These are phyloP conservation scores for Rubroboletus pulcherrimus DNA, from an alignment of 768 basidiomycete genomes.

Conservation along the genomic window DNA sequence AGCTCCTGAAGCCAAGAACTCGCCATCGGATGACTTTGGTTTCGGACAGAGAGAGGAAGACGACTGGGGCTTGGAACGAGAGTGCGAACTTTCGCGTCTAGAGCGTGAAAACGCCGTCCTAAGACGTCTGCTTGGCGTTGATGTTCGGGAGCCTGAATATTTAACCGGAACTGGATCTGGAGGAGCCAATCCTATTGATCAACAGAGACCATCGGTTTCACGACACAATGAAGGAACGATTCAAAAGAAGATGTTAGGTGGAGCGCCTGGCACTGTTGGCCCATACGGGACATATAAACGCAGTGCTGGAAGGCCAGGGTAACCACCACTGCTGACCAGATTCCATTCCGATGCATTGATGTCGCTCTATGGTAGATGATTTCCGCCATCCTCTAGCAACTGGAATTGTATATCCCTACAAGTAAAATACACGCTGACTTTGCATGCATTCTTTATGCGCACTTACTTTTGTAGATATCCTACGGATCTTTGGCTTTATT, in stretches of 20 bases:
- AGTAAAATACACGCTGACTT: not conserved
- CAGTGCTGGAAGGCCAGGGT: slow-evolving; percentile 18
- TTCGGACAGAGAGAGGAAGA: slow-evolving; percentile 42
- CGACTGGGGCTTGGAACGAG: slow-evolving; percentile 83
- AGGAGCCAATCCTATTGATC: slow-evolving; percentile 9
- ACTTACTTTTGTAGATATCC: no score
- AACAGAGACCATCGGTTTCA: slow-evolving; percentile 9
- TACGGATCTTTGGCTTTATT: no score
- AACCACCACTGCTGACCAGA: not conserved
- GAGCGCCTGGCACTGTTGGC: slow-evolving; percentile 36
- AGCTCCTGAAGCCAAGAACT: slow-evolving; percentile 2
- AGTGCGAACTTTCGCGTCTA: slow-evolving; percentile 83
- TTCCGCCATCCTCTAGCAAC: not conserved
- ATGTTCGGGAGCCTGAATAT: slow-evolving; percentile 25
- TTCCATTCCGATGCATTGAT: not conserved
- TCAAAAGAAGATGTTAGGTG: slow-evolving; percentile 30
- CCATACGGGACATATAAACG: slow-evolving; percentile 45
- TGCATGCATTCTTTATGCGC: not conserved
- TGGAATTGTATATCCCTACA: not conserved
- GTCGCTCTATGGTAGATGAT: not conserved
- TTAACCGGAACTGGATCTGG: not conserved
- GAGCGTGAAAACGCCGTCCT: slow-evolving; percentile 86
- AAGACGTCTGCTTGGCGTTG: slow-evolving; percentile 62
- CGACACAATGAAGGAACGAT: slow-evolving; percentile 12
- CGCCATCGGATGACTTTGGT: slow-evolving; percentile 8